Percentiles rank a stretch among this genome's conserved stretches.
These are phyloP conservation scores for Pestalotiopsis sp. DNA, from an alignment of 2,329 filamentous ascomycete genomes.

Conservation along the genomic window DNA sequence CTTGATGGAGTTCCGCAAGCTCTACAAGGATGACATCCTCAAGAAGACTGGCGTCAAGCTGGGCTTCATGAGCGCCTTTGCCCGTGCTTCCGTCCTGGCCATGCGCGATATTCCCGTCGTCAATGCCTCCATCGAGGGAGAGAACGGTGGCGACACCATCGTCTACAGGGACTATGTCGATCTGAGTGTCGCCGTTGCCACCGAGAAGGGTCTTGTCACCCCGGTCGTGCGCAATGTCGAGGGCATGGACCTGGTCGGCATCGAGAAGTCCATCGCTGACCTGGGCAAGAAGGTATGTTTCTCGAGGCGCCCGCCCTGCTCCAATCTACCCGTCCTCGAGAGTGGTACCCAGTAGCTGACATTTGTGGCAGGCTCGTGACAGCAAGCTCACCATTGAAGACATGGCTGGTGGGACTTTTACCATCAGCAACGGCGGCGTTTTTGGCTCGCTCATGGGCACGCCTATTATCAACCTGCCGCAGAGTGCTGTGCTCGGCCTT, in stretches of 20 bases:
- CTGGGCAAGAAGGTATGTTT: slow-evolving; percentile 85
- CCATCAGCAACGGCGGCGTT: slow-evolving; percentile 95
- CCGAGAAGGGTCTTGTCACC: slow-evolving; percentile 95
- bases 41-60: slow-evolving; percentile 98
- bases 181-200: slow-evolving; percentile 94
- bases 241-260: slow-evolving; percentile 81
- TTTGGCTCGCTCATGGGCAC: slow-evolving; percentile 98
- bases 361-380: slow-evolving; percentile 73
- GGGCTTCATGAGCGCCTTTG: slow-evolving; percentile 99
- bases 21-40: slow-evolving; percentile 94
- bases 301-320: background rate
- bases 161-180: slow-evolving; percentile 99
- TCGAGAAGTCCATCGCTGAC: slow-evolving; percentile 90
- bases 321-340: background rate
- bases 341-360: background rate
- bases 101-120: slow-evolving; percentile 95
- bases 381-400: slow-evolving; percentile 98
- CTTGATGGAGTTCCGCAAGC: slow-evolving; percentile 94
- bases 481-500: slow-evolving; percentile 87
- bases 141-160: slow-evolving; percentile 93
- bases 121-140: slow-evolving; percentile 96
- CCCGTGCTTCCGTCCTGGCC: slow-evolving; percentile 83
- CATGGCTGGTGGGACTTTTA: slow-evolving; percentile 98
- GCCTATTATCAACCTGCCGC: slow-evolving; percentile 96
- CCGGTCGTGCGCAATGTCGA: slow-evolving; percentile 95